phyloP scores from a whole-genome alignment of 768 basidiomycete genomes.

The Boletellus ananas region DNA sequence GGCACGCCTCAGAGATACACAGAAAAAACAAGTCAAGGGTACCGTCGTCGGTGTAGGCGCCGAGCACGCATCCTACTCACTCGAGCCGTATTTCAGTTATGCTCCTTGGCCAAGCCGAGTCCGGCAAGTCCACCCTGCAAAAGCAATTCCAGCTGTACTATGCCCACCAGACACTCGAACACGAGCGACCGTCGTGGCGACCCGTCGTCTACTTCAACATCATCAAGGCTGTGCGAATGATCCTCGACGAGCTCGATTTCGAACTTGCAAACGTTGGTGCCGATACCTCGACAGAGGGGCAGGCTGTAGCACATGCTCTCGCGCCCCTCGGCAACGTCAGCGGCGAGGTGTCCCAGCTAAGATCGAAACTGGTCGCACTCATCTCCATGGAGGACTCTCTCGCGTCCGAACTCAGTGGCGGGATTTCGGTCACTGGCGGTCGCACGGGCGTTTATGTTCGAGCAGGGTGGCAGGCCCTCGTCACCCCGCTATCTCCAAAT shows the following conservation, averaged over 20 bases:
- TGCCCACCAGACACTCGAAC: constrained; percentile 64
- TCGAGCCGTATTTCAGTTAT: constrained; percentile 43
- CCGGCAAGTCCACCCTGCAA: constrained; percentile 79
- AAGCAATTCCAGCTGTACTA: constrained; percentile 85
- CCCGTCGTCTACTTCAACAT: constrained; percentile 83
- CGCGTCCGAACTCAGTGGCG: constrained; percentile 64
- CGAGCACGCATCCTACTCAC: constrained; percentile 2
- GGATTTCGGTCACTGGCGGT: constrained; percentile 57
- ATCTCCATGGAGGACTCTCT: constrained; percentile 65
- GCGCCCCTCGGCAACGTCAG: constrained; percentile 33
- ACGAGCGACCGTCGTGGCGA: constrained; percentile 71
- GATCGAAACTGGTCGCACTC: constrained; percentile 57
- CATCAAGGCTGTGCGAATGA: constrained; percentile 72
- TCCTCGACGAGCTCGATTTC: constrained; percentile 66
- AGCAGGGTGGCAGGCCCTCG: constrained; percentile 66
- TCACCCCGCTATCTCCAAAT: constrained; percentile 40
- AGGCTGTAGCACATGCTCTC: constrained; percentile 30
- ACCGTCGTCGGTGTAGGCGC: constrained; percentile 1
- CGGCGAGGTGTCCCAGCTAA: constrained; percentile 48
- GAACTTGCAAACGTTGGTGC: constrained; percentile 39
- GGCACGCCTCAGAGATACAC: constrained; percentile 42
- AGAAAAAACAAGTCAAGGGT: constrained; percentile 55
- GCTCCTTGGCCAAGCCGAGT: constrained; percentile 76
- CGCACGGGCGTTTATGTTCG: constrained; percentile 64
- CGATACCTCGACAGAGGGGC: constrained; percentile 29